These are phyloP conservation scores for Thielaviopsis punctulata DNA, from an alignment of 2,329 filamentous ascomycete species.

Conservation along the genomic window DNA sequence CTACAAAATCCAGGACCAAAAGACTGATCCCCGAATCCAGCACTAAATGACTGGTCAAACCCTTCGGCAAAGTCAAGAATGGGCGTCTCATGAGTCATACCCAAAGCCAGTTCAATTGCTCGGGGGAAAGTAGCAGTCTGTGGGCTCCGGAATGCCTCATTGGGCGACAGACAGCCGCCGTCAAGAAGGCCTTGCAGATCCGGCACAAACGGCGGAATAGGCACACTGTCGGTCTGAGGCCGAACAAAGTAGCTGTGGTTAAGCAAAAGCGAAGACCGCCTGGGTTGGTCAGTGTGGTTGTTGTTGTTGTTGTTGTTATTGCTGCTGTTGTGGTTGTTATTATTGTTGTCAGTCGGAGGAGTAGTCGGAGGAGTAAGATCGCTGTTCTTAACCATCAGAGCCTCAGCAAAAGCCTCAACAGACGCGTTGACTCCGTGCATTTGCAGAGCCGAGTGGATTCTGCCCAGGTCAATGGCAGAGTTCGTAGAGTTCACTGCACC, in stretches of 20 bases:
- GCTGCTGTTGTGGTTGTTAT: no score
- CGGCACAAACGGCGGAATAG: conserved; percentile 30
- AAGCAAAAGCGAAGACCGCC: conserved; percentile 38
- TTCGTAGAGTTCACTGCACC: no score
- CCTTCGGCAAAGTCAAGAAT: not conserved
- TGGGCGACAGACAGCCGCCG: conserved; percentile 9
- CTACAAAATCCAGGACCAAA: no score
- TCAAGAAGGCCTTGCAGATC: conserved; percentile 22
- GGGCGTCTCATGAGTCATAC: not conserved
- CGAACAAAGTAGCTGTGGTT: conserved; percentile 23
- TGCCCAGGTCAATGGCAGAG: no score
- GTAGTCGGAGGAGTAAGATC: conserved; percentile 46
- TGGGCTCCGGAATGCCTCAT: conserved; percentile 8
- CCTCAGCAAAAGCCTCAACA: conserved; percentile 35
- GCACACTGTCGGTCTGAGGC: conserved; percentile 16
- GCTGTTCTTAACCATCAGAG: conserved; percentile 29
- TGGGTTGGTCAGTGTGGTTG: conserved; percentile 33
- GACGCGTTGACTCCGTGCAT: conserved; percentile 28
- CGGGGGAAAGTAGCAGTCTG: conserved; percentile 7
- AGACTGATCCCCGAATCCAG: no score
- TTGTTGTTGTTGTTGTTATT: no score
- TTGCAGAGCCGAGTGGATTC: no score
- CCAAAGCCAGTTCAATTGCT: not conserved
- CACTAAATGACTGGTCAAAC: not conserved
- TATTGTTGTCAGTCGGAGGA: conserved; percentile 29